A percentile compares a stretch with the other conserved stretches of the same genome.
Evolutionary conservation across 2,329 filamentous ascomycete species (phyloP).

Genomic region (Fusarium avenaceum): DNA sequence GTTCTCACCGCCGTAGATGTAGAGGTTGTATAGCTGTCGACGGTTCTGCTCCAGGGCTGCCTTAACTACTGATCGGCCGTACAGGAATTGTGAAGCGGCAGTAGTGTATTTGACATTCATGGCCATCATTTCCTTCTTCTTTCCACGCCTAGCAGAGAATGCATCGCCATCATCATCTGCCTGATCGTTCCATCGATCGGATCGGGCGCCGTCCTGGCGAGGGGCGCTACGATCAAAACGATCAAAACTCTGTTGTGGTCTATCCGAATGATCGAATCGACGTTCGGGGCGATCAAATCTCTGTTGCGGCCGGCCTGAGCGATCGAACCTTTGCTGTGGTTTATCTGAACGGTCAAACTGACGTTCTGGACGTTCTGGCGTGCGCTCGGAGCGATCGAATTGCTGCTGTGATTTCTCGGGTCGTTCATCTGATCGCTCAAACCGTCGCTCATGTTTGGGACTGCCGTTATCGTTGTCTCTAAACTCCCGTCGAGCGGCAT

Average conservation of each 20-base stretch:
- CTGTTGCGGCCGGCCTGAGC: constrained; percentile 6
- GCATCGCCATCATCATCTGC: constrained; percentile 7
- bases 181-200: constrained; percentile 28
- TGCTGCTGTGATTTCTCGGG: constrained; percentile 4
- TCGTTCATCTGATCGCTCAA: constrained; percentile 12
- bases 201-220: constrained; percentile 21
- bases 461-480: not conserved
- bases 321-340: not conserved
- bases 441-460: constrained; percentile 9
- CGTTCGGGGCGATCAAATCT: constrained; percentile 11
- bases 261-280: constrained; percentile 9
- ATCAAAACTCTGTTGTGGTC: constrained; percentile 20
- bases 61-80: constrained; percentile 84
- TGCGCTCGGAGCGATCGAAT: not conserved
- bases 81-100: constrained; percentile 91
- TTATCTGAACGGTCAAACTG: constrained; percentile 2
- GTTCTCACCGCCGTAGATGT: constrained; percentile 75
- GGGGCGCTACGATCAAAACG: constrained; percentile 12
- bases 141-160: constrained; percentile 33
- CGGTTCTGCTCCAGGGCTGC: constrained; percentile 77
- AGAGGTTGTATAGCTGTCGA: constrained; percentile 86
- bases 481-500: constrained; percentile 19
- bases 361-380: not conserved
- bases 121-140: constrained; percentile 53
- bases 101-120: constrained; percentile 74